These are phyloP conservation scores for Gaertneriomyces semiglobifer DNA, from an alignment of 192 early-diverging fungal genomes.

Conservation along the genomic window DNA sequence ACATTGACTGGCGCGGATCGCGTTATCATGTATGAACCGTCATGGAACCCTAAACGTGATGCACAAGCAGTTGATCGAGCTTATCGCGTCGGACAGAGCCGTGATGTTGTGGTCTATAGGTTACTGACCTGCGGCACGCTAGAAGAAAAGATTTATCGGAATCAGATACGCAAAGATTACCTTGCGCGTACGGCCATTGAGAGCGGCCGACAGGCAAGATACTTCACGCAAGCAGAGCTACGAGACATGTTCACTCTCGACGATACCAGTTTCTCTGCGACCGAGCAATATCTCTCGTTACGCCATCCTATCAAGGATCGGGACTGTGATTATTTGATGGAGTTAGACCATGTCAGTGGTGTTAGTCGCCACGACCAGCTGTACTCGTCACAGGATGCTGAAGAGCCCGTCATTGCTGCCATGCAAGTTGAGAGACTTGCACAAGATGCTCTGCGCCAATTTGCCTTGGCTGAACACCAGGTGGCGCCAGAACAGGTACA, in stretches of 20 bases:
- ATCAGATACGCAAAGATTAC: conserved; percentile 27
- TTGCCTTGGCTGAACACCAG: neutral
- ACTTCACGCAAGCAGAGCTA: conserved; percentile 26
- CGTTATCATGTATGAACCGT: conserved; percentile 25
- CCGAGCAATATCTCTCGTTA: conserved; percentile 10
- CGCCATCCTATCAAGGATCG: conserved; percentile 11
- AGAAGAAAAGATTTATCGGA: conserved; percentile 56
- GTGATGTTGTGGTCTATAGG: conserved; percentile 81
- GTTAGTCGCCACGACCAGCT: conserved; percentile 24
- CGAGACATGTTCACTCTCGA: conserved; percentile 27
- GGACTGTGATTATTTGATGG: neutral
- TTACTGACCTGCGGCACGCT: conserved; percentile 77
- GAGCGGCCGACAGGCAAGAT: conserved; percentile 11
- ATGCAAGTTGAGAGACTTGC: neutral
- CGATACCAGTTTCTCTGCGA: conserved; percentile 9
- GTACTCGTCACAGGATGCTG: conserved; percentile 7
- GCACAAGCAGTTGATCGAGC: conserved; percentile 92
- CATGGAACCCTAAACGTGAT: conserved; percentile 47
- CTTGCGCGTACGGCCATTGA: conserved; percentile 20
- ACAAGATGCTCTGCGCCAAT: neutral
- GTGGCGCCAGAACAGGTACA: neutral
- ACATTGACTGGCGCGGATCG: conserved; percentile 25
- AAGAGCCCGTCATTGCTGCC: neutral
- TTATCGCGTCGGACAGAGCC: conserved; percentile 85
- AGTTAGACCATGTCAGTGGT: conserved; percentile 11